Conservation (phyloP, 257 asterid species). For the Perilla frutescens region DNA sequence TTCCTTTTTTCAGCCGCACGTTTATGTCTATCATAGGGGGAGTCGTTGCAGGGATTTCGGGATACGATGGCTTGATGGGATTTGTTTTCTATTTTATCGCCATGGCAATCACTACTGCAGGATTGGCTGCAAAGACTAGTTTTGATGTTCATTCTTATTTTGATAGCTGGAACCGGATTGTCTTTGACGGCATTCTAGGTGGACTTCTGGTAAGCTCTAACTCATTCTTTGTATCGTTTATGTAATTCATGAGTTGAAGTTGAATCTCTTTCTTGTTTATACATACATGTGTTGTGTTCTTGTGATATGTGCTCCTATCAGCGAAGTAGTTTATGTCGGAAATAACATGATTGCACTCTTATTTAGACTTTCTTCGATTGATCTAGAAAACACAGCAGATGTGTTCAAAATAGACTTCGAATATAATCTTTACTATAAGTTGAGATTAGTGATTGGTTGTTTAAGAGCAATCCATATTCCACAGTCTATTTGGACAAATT, state of each 20-base stretch:
- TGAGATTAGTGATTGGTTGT: neutral
- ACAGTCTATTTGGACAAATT: neutral
- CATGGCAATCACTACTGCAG: slow-evolving; percentile 82
- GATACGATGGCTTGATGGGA: slow-evolving; percentile 74
- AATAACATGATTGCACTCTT: neutral
- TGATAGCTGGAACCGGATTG: slow-evolving; percentile 79
- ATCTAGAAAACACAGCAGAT: neutral
- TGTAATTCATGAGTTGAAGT: slow-evolving; percentile 15
- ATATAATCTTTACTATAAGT: neutral
- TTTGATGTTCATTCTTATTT: slow-evolving; percentile 74
- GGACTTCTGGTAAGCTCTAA: slow-evolving; percentile 74
- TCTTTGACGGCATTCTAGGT: slow-evolving; percentile 77
- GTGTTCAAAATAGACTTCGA: neutral
- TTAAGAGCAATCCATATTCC: slow-evolving; percentile 2
- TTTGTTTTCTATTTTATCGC: slow-evolving; percentile 75
- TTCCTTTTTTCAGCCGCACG: slow-evolving; percentile 66
- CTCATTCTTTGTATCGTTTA: slow-evolving; percentile 12
- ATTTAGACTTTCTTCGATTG: slow-evolving; percentile 6
- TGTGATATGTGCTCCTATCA: neutral
- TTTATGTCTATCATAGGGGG: slow-evolving; percentile 95
- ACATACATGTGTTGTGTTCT: slow-evolving; percentile 13
- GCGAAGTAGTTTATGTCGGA: neutral
- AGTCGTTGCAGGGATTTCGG: slow-evolving; percentile 80
- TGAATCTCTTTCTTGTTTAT: neutral
- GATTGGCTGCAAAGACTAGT: slow-evolving; percentile 85